These are phyloP conservation scores for Boletus reticulatus DNA, from an alignment of 768 basidiomycete genomes.

Conservation along the genomic window DNA sequence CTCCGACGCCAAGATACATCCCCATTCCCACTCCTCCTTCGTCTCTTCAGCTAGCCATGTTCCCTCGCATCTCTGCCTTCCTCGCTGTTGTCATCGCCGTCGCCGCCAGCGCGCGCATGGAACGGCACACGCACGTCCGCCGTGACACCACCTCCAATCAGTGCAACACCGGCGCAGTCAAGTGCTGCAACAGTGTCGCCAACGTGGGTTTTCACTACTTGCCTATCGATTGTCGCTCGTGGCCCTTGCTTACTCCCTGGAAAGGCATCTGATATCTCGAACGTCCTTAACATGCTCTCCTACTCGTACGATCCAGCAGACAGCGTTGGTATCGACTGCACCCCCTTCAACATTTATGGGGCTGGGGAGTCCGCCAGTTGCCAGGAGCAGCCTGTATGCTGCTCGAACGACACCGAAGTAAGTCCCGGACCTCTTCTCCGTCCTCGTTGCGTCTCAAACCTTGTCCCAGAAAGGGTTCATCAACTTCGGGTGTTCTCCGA, in stretches of 20 bases:
- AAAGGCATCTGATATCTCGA: slow-evolving; percentile 12
- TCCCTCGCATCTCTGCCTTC: slow-evolving; percentile 18
- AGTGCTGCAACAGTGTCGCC: slow-evolving; percentile 20
- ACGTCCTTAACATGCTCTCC: slow-evolving; percentile 2
- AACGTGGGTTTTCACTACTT: slow-evolving; percentile 15
- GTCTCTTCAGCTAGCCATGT: slow-evolving; percentile 15
- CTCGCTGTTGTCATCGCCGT: slow-evolving; percentile 16
- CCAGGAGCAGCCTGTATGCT: slow-evolving; percentile 28
- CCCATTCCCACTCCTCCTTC: background rate
- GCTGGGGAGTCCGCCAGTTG: slow-evolving; percentile 19
- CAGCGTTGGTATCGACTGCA: slow-evolving; percentile 23
- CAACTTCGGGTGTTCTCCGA: slow-evolving; percentile 26
- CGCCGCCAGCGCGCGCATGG: slow-evolving; percentile 23
- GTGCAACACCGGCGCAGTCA: slow-evolving; percentile 20
- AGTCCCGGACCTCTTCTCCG: background rate
- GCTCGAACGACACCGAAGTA: slow-evolving; percentile 17
- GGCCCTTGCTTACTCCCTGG: background rate
- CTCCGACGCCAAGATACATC: background rate
- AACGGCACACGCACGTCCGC: slow-evolving; percentile 14
- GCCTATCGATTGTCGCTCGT: background rate
- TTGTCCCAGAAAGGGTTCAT: background rate
- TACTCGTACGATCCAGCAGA: slow-evolving; percentile 17
- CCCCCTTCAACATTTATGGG: slow-evolving; percentile 20
- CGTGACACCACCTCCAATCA: background rate
- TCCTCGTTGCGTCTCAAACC: background rate